A percentile compares a stretch with the other conserved stretches of the same genome.
phyloP scores from a whole-genome alignment of 345 rosid genomes.

The Raphanus sativus region DNA sequence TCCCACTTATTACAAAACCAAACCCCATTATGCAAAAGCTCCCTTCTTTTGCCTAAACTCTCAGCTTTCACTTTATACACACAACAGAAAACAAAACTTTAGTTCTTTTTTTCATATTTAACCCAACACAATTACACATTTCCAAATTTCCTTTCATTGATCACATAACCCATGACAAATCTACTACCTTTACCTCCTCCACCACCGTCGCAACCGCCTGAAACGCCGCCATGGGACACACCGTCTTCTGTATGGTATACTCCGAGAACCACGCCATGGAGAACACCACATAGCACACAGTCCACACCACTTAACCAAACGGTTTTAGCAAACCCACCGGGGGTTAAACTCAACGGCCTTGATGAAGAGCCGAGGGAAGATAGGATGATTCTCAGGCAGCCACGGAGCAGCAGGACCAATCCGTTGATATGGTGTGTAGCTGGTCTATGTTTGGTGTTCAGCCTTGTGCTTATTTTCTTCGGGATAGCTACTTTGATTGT shows the following conservation, averaged over 20 bases:
- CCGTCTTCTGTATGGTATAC: slow-evolving; percentile 40
- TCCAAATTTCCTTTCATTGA: slow-evolving; percentile 39
- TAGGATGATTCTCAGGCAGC: slow-evolving; percentile 43
- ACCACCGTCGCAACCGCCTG: slow-evolving; percentile 24
- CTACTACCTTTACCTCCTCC: slow-evolving; percentile 43
- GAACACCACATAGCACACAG: slow-evolving; percentile 38
- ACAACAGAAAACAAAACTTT: slow-evolving; percentile 14
- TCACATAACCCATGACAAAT: slow-evolving; percentile 40
- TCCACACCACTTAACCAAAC: slow-evolving; percentile 41
- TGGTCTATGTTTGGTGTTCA: slow-evolving; percentile 65
- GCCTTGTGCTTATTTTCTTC: slow-evolving; percentile 72
- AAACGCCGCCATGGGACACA: slow-evolving; percentile 42
- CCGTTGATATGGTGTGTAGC: slow-evolving; percentile 70
- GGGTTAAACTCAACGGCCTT: slow-evolving; percentile 22
- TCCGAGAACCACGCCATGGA: slow-evolving; percentile 43
- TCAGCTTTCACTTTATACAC: slow-evolving; percentile 39
- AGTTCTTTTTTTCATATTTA: slow-evolving; percentile 24
- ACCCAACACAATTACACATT: slow-evolving; percentile 30
- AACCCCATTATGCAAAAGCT: slow-evolving; percentile 39
- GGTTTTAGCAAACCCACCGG: slow-evolving; percentile 46
- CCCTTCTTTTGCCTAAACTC: slow-evolving; percentile 30
- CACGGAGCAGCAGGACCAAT: slow-evolving; percentile 51
- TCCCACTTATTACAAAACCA: slow-evolving; percentile 50
- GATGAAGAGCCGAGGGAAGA: slow-evolving; percentile 31
- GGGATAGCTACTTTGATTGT: slow-evolving; percentile 75